phyloP scores from a whole-genome alignment of 2,329 filamentous ascomycete species.

The Pezicula radicicola region DNA sequence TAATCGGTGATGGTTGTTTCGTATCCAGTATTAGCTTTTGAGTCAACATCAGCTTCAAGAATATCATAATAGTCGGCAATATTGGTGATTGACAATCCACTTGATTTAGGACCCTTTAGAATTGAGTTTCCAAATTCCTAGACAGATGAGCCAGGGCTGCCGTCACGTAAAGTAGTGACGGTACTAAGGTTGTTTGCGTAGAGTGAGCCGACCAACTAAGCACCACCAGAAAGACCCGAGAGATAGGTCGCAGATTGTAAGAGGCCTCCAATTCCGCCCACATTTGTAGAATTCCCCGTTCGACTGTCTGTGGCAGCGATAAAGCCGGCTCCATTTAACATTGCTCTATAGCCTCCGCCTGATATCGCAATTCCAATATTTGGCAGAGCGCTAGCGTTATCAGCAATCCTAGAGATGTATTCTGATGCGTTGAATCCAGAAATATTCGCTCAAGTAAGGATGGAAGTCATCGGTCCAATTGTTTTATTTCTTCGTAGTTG shows the following conservation, averaged over 20 bases:
- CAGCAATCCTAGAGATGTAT: constrained; percentile 62
- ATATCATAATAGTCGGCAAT: constrained; percentile 61
- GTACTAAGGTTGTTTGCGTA: constrained; percentile 77
- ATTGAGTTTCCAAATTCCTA: constrained; percentile 66
- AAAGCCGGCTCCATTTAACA: constrained; percentile 81
- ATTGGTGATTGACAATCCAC: constrained; percentile 50
- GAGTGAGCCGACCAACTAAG: constrained; percentile 79
- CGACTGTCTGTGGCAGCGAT: constrained; percentile 76
- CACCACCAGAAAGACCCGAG: constrained; percentile 76
- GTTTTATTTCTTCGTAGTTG: constrained; percentile 68
- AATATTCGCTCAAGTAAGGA: constrained; percentile 73
- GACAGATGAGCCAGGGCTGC: constrained; percentile 38
- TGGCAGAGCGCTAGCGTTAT: constrained; percentile 55
- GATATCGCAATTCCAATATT: constrained; percentile 79
- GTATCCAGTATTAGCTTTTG: constrained; percentile 64
- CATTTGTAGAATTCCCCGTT: constrained; percentile 55
- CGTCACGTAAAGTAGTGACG: constrained; percentile 52
- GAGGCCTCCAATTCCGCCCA: constrained; percentile 74
- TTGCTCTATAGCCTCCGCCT: constrained; percentile 83
- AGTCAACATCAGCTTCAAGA: constrained; percentile 53
- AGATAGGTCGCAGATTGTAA: constrained; percentile 81
- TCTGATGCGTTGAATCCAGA: constrained; percentile 69
- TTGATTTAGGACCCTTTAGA: constrained; percentile 51
- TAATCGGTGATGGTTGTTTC: constrained; percentile 79
- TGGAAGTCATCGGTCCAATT: constrained; percentile 66